A percentile compares a stretch with the other conserved stretches of the same genome.
Evolutionary conservation across 164 flowering plant genomes (phyloP).

Genomic region (Chimonanthus praecox): DNA sequence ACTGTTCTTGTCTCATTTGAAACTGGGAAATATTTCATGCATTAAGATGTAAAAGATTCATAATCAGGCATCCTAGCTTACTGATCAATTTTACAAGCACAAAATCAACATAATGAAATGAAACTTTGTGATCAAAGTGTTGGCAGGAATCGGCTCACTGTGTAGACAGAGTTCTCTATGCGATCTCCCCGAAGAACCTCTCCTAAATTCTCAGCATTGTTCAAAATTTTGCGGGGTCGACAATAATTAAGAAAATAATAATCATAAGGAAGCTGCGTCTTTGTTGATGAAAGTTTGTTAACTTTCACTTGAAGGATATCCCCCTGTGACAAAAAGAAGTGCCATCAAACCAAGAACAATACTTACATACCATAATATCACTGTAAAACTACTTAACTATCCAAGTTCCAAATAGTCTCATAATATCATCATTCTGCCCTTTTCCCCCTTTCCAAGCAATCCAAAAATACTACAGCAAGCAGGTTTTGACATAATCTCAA

Average conservation of each 20-base stretch:
- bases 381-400: too few relatives aligned
- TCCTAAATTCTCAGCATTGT: slow-evolving; percentile 58
- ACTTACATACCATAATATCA: neutral
- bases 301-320: slow-evolving; percentile 52
- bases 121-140: neutral
- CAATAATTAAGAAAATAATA: slow-evolving; percentile 52
- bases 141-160: slow-evolving; percentile 22
- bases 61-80: too few relatives aligned
- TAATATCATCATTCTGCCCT: too few relatives aligned
- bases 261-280: slow-evolving; percentile 60
- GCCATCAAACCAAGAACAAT: slow-evolving; percentile 1
- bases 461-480: too few relatives aligned
- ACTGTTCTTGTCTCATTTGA: slow-evolving; percentile 42
- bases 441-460: too few relatives aligned
- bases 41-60: neutral
- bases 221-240: slow-evolving; percentile 36
- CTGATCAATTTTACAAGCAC: too few relatives aligned
- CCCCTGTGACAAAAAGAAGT: slow-evolving; percentile 27
- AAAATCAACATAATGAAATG: neutral
- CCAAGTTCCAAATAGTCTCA: too few relatives aligned
- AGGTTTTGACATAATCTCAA: too few relatives aligned
- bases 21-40: slow-evolving; percentile 27
- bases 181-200: slow-evolving; percentile 73
- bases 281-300: slow-evolving; percentile 62
- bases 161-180: slow-evolving; percentile 56